Conservation (phyloP, 208 protist genomes). For the Leishmania turanica region DNA sequence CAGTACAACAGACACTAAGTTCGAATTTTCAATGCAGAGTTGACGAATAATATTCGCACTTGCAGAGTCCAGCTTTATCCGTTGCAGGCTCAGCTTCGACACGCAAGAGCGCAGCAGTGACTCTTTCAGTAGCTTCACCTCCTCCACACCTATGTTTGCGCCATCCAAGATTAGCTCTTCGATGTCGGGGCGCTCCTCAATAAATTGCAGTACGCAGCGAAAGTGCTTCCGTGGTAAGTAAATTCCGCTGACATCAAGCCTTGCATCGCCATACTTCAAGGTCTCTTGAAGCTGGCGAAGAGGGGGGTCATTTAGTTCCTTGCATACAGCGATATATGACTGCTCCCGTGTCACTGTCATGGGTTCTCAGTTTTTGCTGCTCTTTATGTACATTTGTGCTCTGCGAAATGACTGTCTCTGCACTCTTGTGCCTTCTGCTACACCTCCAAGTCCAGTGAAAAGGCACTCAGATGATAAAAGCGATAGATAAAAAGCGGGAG, state of each 20-base stretch:
- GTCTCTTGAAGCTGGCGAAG: constrained; percentile 18
- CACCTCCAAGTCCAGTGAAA: background rate
- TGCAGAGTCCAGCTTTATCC: constrained; percentile 36
- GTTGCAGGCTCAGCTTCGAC: constrained; percentile 37
- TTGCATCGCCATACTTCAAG: background rate
- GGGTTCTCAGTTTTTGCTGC: background rate
- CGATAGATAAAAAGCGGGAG: background rate
- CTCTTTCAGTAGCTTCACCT: constrained; percentile 39
- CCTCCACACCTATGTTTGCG: constrained; percentile 26
- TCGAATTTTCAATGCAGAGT: constrained; percentile 37
- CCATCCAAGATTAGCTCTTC: constrained; percentile 56
- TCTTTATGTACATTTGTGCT: background rate
- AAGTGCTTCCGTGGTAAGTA: constrained; percentile 53
- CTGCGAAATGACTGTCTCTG: background rate
- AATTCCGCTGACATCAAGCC: constrained; percentile 42
- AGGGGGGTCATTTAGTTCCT: background rate
- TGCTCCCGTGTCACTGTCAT: constrained; percentile 4
- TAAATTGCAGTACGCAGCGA: constrained; percentile 34
- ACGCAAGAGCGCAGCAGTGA: constrained; percentile 44
- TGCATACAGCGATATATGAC: constrained; percentile 27
- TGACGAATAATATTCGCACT: constrained; percentile 37
- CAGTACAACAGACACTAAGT: constrained; percentile 39
- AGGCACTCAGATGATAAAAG: background rate
- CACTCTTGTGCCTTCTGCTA: background rate
- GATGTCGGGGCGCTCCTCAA: constrained; percentile 49